phyloP scores from a whole-genome alignment of 768 basidiomycete genomes.

The Nevesoporus exiguus region DNA sequence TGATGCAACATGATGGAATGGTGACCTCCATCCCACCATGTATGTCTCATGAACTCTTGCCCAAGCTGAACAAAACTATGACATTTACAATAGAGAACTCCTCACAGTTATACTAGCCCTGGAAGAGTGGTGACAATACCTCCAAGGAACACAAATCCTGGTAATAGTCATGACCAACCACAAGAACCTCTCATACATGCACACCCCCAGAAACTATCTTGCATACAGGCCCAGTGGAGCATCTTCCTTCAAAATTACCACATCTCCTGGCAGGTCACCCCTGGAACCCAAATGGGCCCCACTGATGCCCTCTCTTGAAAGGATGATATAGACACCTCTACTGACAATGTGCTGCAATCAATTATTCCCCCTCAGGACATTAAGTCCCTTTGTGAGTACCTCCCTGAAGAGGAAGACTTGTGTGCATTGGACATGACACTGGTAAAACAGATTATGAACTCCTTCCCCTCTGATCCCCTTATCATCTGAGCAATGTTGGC shows the following conservation, averaged over 20 bases:
- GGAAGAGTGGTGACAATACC: neutral
- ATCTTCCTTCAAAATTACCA: neutral
- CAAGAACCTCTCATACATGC: neutral
- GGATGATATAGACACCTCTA: neutral
- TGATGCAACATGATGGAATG: neutral
- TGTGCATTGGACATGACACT: no score
- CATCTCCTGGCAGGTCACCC: neutral
- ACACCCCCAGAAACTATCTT: neutral
- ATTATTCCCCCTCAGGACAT: no score
- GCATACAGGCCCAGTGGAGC: neutral
- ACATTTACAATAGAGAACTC: neutral
- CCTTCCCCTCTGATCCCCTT: no score
- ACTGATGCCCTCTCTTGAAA: neutral
- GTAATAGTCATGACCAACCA: neutral
- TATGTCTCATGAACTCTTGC: neutral
- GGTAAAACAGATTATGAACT: no score
- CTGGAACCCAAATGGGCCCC: neutral
- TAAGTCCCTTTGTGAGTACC: no score
- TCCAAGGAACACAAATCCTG: neutral
- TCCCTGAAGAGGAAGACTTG: no score
- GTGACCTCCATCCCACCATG: neutral
- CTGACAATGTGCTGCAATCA: no score
- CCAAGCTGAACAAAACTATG: neutral
- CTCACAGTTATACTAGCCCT: neutral
- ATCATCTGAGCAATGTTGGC: no score